Evolutionary conservation across 2,329 filamentous ascomycete genomes (phyloP).

Genomic region (Penicillium rolfsii): DNA sequence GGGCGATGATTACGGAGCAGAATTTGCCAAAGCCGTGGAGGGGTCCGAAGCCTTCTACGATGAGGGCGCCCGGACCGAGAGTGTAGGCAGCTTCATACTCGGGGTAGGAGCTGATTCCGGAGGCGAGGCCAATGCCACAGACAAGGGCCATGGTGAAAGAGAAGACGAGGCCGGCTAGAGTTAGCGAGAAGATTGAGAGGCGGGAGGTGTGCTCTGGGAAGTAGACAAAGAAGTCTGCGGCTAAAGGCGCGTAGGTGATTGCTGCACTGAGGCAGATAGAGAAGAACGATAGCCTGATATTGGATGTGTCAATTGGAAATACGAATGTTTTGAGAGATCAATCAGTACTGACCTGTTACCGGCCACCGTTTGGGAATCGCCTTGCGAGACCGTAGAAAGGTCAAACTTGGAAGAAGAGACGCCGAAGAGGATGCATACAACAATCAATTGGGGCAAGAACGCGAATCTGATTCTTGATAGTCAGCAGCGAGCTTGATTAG

Average conservation of each 20-base stretch:
- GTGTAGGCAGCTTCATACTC: conserved; percentile 62
- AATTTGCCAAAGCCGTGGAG: conserved; percentile 68
- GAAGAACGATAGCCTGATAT: conserved; percentile 66
- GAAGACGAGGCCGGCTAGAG: conserved; percentile 58
- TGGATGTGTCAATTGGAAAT: not conserved
- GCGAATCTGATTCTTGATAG: conserved; percentile 53
- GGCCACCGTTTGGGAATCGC: conserved; percentile 55
- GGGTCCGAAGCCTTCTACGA: conserved; percentile 63
- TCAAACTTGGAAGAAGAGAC: conserved; percentile 65
- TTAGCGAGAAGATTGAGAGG: conserved; percentile 60
- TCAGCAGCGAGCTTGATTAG: not conserved
- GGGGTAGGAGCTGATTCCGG: conserved; percentile 56
- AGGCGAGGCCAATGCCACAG: conserved; percentile 65
- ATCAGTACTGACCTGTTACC: conserved; percentile 46
- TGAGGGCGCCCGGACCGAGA: conserved; percentile 64
- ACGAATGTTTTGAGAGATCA: too few relatives aligned
- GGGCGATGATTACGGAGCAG: conserved; percentile 65
- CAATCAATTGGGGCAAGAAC: conserved; percentile 65
- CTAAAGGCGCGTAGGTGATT: conserved; percentile 65
- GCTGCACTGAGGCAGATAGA: conserved; percentile 67
- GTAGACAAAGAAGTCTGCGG: conserved; percentile 71
- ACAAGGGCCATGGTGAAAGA: conserved; percentile 66
- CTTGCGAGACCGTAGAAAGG: conserved; percentile 53
- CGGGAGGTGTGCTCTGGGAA: conserved; percentile 59
- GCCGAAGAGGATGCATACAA: conserved; percentile 65